A percentile compares a stretch with the other conserved stretches of the same genome.
phyloP scores from a whole-genome alignment of 768 basidiomycete genomes.

The Boletus subparvulus region DNA sequence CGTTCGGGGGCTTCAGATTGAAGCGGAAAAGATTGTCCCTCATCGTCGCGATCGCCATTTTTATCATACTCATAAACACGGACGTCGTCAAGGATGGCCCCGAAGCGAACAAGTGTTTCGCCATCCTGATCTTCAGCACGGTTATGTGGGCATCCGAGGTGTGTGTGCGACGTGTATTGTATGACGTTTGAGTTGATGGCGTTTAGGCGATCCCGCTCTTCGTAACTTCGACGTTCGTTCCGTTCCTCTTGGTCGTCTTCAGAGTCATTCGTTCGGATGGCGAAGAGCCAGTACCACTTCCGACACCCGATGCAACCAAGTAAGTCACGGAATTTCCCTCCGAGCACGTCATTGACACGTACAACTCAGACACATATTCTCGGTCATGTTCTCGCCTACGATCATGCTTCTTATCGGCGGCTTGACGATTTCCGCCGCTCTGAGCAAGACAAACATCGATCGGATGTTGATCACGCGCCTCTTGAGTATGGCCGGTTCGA shows the following conservation, averaged over 20 bases:
- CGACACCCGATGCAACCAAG: conserved; percentile 77
- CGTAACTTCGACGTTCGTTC: conserved; percentile 91
- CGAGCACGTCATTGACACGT: neutral
- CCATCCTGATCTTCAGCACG: conserved; percentile 85
- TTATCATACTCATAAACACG: conserved; percentile 61
- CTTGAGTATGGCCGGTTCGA: conserved; percentile 85
- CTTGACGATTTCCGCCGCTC: conserved; percentile 94
- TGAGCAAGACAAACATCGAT: conserved; percentile 95
- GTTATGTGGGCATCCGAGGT: conserved; percentile 97
- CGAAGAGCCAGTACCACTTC: conserved; percentile 51
- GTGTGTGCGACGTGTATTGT: neutral
- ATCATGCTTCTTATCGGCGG: conserved; percentile 98
- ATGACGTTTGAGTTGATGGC: neutral
- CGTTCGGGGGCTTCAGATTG: conserved; percentile 63
- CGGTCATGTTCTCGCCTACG: conserved; percentile 94
- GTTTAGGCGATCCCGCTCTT: conserved; percentile 91
- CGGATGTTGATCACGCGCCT: conserved; percentile 87
- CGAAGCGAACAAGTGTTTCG: conserved; percentile 88
- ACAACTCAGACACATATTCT: conserved; percentile 75
- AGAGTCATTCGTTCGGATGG: conserved; percentile 60
- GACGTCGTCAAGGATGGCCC: conserved; percentile 51
- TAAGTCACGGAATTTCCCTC: conserved; percentile 35
- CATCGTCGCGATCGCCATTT: conserved; percentile 53
- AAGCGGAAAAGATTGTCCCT: conserved; percentile 63
- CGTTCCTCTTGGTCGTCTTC: conserved; percentile 82